Conservation (phyloP, 495 filamentous ascomycete species). For the Tuber magnatum region DNA sequence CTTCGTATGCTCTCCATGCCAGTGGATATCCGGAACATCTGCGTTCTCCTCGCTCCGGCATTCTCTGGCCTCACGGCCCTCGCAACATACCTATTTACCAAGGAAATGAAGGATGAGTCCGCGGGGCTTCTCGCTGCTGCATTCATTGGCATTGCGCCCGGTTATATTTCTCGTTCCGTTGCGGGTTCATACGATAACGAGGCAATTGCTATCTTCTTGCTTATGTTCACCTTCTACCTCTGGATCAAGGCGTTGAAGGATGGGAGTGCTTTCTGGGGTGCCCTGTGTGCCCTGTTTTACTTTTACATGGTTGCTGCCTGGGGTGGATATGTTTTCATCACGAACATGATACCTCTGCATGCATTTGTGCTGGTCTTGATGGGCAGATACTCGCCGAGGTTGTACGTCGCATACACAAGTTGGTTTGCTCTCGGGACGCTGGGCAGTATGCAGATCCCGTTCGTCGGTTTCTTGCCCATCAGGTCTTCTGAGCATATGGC, state of each 20-base stretch:
- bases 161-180: conserved; percentile 95
- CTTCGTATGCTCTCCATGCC: conserved; percentile 86
- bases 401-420: conserved; percentile 94
- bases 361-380: conserved; percentile 93
- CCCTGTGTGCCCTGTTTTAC: conserved; percentile 90
- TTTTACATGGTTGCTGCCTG: conserved; percentile 99
- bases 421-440: conserved; percentile 97
- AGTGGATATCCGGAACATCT: conserved; percentile 98
- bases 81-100: conserved; percentile 91
- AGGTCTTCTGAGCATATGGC: conserved; percentile 98
- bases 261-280: conserved; percentile 93
- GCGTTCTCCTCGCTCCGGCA: conserved; percentile 88
- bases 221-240: conserved; percentile 97
- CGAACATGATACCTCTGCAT: conserved; percentile 92
- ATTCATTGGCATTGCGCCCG: conserved; percentile 97
- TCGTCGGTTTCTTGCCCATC: conserved; percentile 94
- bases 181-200: conserved; percentile 99
- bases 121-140: conserved; percentile 88
- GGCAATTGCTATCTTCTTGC: conserved; percentile 96
- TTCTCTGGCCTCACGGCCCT: conserved; percentile 94
- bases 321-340: conserved; percentile 99
- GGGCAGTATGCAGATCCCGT: conserved; percentile 99
- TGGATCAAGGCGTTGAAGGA: conserved; percentile 98
- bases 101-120: conserved; percentile 89
- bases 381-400: conserved; percentile 86